Conservation (phyloP, 2,329 filamentous ascomycete species). For the Fusarium gaditjirri region DNA sequence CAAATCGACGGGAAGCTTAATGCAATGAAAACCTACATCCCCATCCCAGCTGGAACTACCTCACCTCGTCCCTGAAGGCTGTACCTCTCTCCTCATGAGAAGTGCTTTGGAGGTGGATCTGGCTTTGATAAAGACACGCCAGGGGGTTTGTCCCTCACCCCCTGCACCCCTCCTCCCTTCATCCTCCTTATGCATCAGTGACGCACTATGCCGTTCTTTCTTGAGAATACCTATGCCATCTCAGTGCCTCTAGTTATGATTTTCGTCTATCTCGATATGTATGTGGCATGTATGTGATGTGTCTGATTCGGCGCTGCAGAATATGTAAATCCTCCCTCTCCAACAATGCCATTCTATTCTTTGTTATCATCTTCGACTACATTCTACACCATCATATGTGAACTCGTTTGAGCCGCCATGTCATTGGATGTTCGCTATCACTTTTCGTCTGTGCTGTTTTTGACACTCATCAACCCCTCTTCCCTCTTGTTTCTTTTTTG, state of each 20-base stretch:
- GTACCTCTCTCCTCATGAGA: neutral
- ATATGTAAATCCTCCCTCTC: neutral
- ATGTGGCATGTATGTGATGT: conserved; percentile 15
- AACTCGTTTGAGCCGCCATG: neutral
- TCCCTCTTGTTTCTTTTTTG: neutral
- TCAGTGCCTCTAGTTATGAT: conserved; percentile 1
- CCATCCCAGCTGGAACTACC: conserved; percentile 6
- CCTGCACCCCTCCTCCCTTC: conserved; percentile 5
- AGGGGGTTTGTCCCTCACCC: neutral
- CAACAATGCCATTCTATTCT: conserved; percentile 3
- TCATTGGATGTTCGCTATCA: neutral
- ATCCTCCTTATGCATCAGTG: conserved; percentile 21
- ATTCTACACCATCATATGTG: neutral
- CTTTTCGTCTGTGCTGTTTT: neutral
- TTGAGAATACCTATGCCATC: conserved; percentile 14
- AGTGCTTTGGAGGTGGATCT: neutral
- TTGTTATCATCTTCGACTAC: neutral
- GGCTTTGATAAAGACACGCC: neutral
- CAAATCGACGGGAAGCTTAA: conserved; percentile 13
- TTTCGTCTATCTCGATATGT: conserved; percentile 23
- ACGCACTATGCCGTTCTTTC: conserved; percentile 24
- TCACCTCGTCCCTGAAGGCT: conserved; percentile 7
- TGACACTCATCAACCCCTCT: neutral
- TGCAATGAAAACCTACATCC: neutral
- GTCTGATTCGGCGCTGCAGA: conserved; percentile 11